Evolutionary conservation across 202 grass and related monocot species (phyloP).

Genomic region (Bolboschoenoplectus hybrid): DNA sequence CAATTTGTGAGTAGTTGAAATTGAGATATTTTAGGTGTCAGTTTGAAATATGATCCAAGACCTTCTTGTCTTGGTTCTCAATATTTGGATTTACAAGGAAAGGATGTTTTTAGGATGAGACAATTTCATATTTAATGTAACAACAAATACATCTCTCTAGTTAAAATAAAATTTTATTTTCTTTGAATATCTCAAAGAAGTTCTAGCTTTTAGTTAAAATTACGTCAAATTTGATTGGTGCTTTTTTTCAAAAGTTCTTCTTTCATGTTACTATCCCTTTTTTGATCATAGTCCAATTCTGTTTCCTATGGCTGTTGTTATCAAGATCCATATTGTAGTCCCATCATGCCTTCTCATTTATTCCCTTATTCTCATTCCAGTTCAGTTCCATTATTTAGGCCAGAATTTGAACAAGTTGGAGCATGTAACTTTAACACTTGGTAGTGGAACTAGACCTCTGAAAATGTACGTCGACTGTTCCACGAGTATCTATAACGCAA

Average conservation of each 20-base stretch:
- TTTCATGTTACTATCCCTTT: neutral
- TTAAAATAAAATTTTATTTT: neutral
- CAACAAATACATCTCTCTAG: neutral
- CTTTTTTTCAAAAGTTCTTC: neutral
- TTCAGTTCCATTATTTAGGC: conserved; percentile 14
- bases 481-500: conserved; percentile 6
- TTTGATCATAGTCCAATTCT: neutral
- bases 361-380: conserved; percentile 5
- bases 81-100: neutral
- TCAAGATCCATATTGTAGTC: neutral
- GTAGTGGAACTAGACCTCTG: neutral
- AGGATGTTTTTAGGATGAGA: neutral
- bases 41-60: neutral
- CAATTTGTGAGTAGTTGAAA: neutral
- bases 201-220: neutral
- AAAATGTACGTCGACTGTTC: conserved; percentile 14
- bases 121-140: neutral
- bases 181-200: neutral
- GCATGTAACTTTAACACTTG: conserved; percentile 16
- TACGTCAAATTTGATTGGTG: neutral
- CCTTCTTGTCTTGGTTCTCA: neutral
- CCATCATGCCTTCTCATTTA: conserved; percentile 16
- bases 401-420: conserved; percentile 24
- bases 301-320: neutral
- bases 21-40: neutral